Evolutionary conservation across 768 basidiomycete species (phyloP), one percentile per base, ranked within the genome.

Genomic region (Symmetrospora coprosmae): DNA sequence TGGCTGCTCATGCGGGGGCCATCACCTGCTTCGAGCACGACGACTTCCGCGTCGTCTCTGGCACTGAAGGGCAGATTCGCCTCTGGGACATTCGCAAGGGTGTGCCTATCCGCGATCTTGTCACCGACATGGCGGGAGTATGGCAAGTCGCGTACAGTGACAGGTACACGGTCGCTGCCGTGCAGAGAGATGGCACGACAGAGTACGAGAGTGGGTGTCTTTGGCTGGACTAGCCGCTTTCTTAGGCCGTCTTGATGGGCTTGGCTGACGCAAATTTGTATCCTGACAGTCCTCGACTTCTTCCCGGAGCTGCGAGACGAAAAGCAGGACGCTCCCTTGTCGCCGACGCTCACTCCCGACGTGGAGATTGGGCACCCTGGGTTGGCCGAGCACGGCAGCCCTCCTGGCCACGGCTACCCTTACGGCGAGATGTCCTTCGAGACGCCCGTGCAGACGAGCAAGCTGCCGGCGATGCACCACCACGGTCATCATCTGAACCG

Each of bases 111-210:
- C 79, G 88, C 33, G 94, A 96, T 70, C 76, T 99, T 64, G 75
- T 96, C 65, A 87, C 85, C 0, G 86, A 87, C 9, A 87, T 96
- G 64, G 85, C 83, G 17, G 90, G 88, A 13, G 94, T 99, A 23
- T 99, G 92, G 92, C 92, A 97, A 73, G 88, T 97, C 41, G 83
- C 88, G 30, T 94, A 92, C 71, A 86, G 91, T 72, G 87, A 89
- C 0, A 76, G 89, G 61, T 88, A 88, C 80, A 87, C 89, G 69
- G 87, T 99, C 43, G 89, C 90, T 7, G 94, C 94, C 7, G 71
- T 72, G 9, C 73, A 73, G 43, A 64, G 73, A 2, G 70, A 69
- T 38, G 72, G 71, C 8, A 46, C 58, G 28, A 71, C 71, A 19
- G 73, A 74, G 39, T 76, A 72, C 56, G 73, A 74, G 38, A 64